Conservation (phyloP, 352 stramenopile genomes). For the Halophytophthora polymorphica region DNA sequence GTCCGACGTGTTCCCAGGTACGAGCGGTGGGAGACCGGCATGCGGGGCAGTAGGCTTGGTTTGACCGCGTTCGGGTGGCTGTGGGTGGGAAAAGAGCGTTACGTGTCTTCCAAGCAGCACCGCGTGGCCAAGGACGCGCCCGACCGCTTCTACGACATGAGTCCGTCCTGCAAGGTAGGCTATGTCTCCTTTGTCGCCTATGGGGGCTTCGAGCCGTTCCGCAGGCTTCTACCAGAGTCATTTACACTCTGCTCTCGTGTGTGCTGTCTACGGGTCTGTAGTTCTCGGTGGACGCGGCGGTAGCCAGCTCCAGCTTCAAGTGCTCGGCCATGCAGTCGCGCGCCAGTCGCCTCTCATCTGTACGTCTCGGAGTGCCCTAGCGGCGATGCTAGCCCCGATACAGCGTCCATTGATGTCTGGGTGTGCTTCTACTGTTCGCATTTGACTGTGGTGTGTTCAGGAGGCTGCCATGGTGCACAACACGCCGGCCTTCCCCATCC, state of each 20-base stretch:
- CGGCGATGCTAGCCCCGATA: no score
- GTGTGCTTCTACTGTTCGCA: neutral
- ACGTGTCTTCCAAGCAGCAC: conserved; percentile 66
- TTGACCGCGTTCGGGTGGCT: neutral
- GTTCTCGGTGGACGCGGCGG: conserved; percentile 57
- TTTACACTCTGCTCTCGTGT: neutral
- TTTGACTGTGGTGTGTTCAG: conserved; percentile 11
- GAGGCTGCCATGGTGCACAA: conserved; percentile 75
- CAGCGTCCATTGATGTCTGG: no score
- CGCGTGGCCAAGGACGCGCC: conserved; percentile 45
- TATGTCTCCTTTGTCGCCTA: neutral
- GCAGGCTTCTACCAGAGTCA: neutral
- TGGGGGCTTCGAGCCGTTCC: neutral
- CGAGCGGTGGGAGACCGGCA: neutral
- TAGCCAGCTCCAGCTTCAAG: conserved; percentile 66
- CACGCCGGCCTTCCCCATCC: conserved; percentile 59
- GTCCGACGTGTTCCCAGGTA: conserved; percentile 61
- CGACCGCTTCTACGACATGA: conserved; percentile 77
- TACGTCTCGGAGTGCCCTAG: conserved; percentile 13
- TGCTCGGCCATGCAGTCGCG: conserved; percentile 64
- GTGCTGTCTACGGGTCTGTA: conserved; percentile 8
- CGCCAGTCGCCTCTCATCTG: conserved; percentile 47
- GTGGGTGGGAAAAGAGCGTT: conserved; percentile 40
- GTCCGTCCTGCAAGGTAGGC: conserved; percentile 60
- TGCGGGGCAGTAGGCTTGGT: neutral